Percentiles rank a stretch among this genome's conserved stretches.
Conservation (phyloP, 805 yeast genomes). For the Wickerhamiella vanderwaltii region DNA sequence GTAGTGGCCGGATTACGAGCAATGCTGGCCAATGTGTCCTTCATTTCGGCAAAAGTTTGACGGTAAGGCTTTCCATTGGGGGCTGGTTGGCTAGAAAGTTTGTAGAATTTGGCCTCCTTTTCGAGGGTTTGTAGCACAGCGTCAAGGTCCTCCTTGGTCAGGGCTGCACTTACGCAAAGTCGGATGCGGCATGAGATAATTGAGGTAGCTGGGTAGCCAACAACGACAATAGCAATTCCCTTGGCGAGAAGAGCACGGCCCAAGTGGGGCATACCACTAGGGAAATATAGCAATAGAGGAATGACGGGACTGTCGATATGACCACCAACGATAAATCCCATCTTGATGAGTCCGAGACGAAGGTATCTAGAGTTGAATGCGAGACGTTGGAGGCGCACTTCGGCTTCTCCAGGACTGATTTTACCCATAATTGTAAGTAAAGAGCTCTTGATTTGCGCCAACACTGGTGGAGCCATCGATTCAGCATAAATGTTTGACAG, state of each 20-base stretch:
- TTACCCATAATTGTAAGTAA: conserved; percentile 70
- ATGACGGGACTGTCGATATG: conserved; percentile 94
- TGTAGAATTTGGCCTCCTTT: conserved; percentile 52
- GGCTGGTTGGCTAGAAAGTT: conserved; percentile 18
- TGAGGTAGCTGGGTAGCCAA: conserved; percentile 97
- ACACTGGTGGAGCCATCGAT: conserved; percentile 79
- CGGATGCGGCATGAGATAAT: conserved; percentile 80
- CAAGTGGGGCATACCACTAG: conserved; percentile 88
- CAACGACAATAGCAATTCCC: conserved; percentile 88
- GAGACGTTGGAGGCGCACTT: conserved; percentile 78
- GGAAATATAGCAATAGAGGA: conserved; percentile 76
- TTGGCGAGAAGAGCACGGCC: conserved; percentile 67
- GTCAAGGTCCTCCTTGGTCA: conserved; percentile 90
- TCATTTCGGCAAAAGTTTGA: conserved; percentile 22
- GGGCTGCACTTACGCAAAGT: conserved; percentile 81
- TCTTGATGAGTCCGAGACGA: conserved; percentile 75
- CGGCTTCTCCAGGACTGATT: conserved; percentile 83
- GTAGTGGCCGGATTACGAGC: conserved; percentile 21
- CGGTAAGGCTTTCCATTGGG: conserved; percentile 16
- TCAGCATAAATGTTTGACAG: conserved; percentile 71
- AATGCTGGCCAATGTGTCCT: conserved; percentile 22
- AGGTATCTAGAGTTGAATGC: conserved; percentile 93
- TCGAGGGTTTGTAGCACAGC: conserved; percentile 18
- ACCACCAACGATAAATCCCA: conserved; percentile 91
- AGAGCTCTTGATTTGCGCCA: conserved; percentile 76